Conservation (phyloP, 345 rosid genomes). For the Viola odorata region DNA sequence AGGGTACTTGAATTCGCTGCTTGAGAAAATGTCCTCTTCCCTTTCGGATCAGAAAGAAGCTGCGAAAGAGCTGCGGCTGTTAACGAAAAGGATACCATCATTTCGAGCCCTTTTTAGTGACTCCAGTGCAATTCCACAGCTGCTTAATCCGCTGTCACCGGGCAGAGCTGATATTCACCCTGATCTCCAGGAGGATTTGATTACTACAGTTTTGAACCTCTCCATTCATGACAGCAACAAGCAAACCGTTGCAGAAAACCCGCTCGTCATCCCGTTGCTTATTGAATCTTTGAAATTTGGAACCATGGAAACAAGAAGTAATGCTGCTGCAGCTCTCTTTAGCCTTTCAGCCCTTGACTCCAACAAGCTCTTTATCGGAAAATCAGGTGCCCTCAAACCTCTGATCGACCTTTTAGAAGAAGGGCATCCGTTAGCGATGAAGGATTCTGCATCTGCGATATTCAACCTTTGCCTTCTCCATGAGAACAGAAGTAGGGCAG, state of each 20-base stretch:
- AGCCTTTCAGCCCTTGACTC: slow-evolving; percentile 36
- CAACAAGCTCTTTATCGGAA: slow-evolving; percentile 35
- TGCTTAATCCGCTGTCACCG: slow-evolving; percentile 36
- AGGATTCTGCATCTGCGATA: slow-evolving; percentile 44
- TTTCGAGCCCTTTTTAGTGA: slow-evolving; percentile 38
- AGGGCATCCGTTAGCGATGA: slow-evolving; percentile 34
- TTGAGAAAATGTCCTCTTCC: slow-evolving; percentile 42
- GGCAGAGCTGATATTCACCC: slow-evolving; percentile 21
- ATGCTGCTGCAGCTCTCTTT: slow-evolving; percentile 49
- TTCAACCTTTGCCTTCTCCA: slow-evolving; percentile 28
- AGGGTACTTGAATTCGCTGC: slow-evolving; percentile 28
- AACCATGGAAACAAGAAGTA: slow-evolving; percentile 39
- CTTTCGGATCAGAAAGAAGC: slow-evolving; percentile 42
- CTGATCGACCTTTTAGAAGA: slow-evolving; percentile 40
- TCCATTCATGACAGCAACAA: slow-evolving; percentile 38
- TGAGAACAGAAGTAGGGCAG: slow-evolving; percentile 37
- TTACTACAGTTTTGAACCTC: slow-evolving; percentile 42
- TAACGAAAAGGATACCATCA: slow-evolving; percentile 38
- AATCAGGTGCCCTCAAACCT: slow-evolving; percentile 43
- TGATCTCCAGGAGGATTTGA: slow-evolving; percentile 40
- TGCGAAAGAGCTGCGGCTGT: slow-evolving; percentile 38
- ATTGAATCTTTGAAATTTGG: slow-evolving; percentile 34
- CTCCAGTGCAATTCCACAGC: slow-evolving; percentile 26
- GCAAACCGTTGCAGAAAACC: slow-evolving; percentile 32
- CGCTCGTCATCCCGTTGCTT: slow-evolving; percentile 37